Base-by-base conservation (phyloP, 1,284 basidiomycete genomes). In the Naganishia albida region DNA sequence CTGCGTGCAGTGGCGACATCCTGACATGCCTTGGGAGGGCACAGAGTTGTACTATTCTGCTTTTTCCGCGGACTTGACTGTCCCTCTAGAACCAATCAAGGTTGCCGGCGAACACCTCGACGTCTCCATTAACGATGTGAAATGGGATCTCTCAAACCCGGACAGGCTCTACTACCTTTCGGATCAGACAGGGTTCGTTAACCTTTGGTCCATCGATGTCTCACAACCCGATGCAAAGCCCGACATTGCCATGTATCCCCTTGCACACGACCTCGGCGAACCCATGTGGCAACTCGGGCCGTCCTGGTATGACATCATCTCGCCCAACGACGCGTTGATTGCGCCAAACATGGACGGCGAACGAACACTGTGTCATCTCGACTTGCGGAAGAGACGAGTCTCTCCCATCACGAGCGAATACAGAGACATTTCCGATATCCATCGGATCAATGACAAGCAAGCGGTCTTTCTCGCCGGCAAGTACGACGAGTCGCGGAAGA, bases 1-100 rank as follows among this genome's bases (percentile, higher is more conserved):
- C 34, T 57, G 12, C 18, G 16, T 15, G 4, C 23, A 67, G 38
- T 81, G 79, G 80, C 68, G 72, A 40, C 78, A 80, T 43, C 79
- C 80, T 0, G 71, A 73, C 64, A 81, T 80, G 80, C 79, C 79
- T 7, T 80, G 75, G 71, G 79, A 80, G 69, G 72, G 70, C 2
- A 70, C 73, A 1, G 68, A 77, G 66, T 68, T 80, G 3, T 78
- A 72, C 72, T 71, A 76, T 48, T 77, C 67, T 16, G 20, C 54
- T 8, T 59, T 67, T 50, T 43, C 50, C 10, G 28, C 40, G 6
- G 16, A 18, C 15, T 15, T 25, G 15, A 38, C 30, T 15, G 18
- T 18, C 18, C 39, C 57, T 20, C 54, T 38, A 8, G 39, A 55
- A 30, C 25, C 53, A 15, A 64, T 49, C 20, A 39, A 62, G 28